Base-by-base conservation (phyloP, 2,329 filamentous ascomycete genomes). In the Ascocoryne sarcoides region DNA sequence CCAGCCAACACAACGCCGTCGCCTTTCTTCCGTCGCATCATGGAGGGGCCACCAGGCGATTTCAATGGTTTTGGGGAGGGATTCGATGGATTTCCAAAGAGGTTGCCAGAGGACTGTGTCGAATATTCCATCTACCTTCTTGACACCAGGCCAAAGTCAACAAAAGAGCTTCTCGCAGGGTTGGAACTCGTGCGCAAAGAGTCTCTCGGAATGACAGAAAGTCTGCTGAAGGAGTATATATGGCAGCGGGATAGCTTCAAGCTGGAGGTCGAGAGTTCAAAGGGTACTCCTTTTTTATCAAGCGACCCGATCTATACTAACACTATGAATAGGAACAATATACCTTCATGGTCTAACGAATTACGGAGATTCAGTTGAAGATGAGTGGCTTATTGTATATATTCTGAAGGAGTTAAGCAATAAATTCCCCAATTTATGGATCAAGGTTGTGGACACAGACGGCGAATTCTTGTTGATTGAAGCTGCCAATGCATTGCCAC, bases 331-430 rank as follows among this genome's bases (percentile, higher is more conserved):
- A 73, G 73, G 70, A 1, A 57, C 76, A 7, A 57, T 68, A n/a
- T 79, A 80, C 48, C 71, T 98, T 4, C 74, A 77, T 47, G 90
- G 90, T 15, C 69, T 71, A 37, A 92, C 87, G 1, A 84, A 90
- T 59, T 96, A 88, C 55, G 89, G 90, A 7, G 93, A 98, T 62
- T 92, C 88, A 0, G 80, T 96, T 3, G 90, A 95, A 56, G 92
- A 98, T 54, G 93, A 98, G 66, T 98, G 92, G 93, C 74, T 96
- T 4, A 81, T 96, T 44, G 89, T 96, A 15, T 95, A 89, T 63
- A 66, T 96, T 4, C 69, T 98, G 20, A 78, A 84, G 32, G 82
- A 94, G 62, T 65, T 96, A 52, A 89, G 82, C 52, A 83, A 72
- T 51, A 70, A 73, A 28, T 84, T 84, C 53, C 68, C 76, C 4